Conservation (phyloP, 1,139 yeast species). For the Geotrichum carabidarum region DNA sequence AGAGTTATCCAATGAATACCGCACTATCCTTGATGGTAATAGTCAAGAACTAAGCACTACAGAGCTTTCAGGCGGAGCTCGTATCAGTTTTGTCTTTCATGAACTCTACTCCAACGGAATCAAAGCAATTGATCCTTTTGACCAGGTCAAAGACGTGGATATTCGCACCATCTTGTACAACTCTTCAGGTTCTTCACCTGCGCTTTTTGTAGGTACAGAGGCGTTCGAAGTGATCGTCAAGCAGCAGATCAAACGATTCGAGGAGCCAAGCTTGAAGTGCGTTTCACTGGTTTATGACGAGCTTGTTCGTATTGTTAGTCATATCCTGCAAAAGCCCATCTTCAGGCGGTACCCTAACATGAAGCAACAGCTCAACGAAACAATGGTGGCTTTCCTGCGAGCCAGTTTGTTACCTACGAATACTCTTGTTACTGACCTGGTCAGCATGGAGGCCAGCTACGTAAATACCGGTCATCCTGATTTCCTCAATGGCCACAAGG, state of each 20-base stretch:
- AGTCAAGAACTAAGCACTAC: conserved; percentile 76
- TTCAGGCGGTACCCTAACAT: conserved; percentile 86
- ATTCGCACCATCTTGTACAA: conserved; percentile 89
- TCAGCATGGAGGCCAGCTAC: conserved; percentile 81
- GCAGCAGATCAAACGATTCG: conserved; percentile 90
- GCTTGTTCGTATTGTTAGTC: conserved; percentile 83
- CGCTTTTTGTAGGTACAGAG: conserved; percentile 94
- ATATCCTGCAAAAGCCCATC: conserved; percentile 71
- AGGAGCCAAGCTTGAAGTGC: conserved; percentile 90
- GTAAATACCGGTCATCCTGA: conserved; percentile 99
- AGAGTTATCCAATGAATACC: conserved; percentile 85
- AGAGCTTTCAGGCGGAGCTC: conserved; percentile 94
- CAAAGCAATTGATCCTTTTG: conserved; percentile 90
- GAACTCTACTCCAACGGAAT: conserved; percentile 93
- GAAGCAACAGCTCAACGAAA: conserved; percentile 78
- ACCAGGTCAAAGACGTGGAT: conserved; percentile 92
- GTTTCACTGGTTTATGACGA: conserved; percentile 91
- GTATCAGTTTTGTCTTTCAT: conserved; percentile 95
- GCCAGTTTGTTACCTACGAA: conserved; percentile 80
- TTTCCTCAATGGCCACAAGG: conserved; percentile 87
- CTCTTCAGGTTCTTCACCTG: conserved; percentile 94
- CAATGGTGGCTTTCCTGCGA: conserved; percentile 75
- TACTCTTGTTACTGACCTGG: conserved; percentile 75
- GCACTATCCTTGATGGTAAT: conserved; percentile 88
- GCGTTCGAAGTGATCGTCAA: conserved; percentile 94